Conservation (phyloP, 2,329 filamentous ascomycete species). For the Neofusicoccum laricinum region DNA sequence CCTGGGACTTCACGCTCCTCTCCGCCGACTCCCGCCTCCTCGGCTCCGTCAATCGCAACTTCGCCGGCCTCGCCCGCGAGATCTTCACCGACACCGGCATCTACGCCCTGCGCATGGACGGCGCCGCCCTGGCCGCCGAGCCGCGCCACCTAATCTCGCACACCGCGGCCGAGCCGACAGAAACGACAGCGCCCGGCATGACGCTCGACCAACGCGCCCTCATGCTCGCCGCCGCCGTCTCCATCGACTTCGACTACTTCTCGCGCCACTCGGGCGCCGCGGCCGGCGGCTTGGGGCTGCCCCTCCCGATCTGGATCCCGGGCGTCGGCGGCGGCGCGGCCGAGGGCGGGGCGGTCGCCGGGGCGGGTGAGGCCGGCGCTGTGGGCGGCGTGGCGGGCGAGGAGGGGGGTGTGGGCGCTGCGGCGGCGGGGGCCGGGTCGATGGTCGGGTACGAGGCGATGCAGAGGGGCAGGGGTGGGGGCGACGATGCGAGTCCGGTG, state of each 20-base stretch:
- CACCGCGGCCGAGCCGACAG: neutral
- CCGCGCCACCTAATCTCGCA: neutral
- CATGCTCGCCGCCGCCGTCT: conserved; percentile 65
- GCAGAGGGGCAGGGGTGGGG: conserved; percentile 47
- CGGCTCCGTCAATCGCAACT: conserved; percentile 63
- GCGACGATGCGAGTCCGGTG: conserved; percentile 31
- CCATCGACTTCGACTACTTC: conserved; percentile 67
- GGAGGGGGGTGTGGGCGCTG: conserved; percentile 38
- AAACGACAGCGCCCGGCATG: conserved; percentile 48
- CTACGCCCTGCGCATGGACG: conserved; percentile 64
- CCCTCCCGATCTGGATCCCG: conserved; percentile 54
- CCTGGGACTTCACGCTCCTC: conserved; percentile 62
- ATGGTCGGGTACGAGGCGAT: conserved; percentile 64
- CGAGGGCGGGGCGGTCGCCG: conserved; percentile 38
- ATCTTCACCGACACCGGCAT: conserved; percentile 66
- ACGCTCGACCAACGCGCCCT: conserved; percentile 64
- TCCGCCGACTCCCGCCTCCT: conserved; percentile 51
- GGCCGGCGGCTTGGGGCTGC: conserved; percentile 38
- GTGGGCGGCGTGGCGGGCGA: conserved; percentile 35
- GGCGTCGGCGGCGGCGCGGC: conserved; percentile 37
- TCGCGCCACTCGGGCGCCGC: conserved; percentile 55
- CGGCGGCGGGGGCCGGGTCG: conserved; percentile 49
- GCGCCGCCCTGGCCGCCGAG: conserved; percentile 34
- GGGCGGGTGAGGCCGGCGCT: conserved; percentile 32
- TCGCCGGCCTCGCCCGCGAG: conserved; percentile 60